A percentile compares a stretch with the other conserved stretches of the same genome.
Evolutionary conservation across 257 asterid species (phyloP).

Genomic region (Solanum chaucha): DNA sequence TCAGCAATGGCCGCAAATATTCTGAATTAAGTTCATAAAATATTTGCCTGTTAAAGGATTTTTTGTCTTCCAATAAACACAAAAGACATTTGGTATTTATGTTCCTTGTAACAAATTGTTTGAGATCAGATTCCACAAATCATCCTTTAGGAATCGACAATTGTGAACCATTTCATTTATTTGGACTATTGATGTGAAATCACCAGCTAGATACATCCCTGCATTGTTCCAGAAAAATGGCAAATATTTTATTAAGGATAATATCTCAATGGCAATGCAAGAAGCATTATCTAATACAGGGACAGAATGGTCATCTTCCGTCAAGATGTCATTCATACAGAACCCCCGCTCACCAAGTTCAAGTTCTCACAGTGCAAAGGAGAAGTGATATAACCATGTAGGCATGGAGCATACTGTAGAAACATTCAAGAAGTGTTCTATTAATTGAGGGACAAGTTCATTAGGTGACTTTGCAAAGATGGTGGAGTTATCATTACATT

Average conservation of each 20-base stretch:
- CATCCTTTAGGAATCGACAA: neutral
- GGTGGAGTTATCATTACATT: neutral
- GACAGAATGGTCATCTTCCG: neutral
- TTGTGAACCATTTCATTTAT: neutral
- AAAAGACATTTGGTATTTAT: neutral
- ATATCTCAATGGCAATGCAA: neutral
- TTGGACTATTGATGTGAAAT: neutral
- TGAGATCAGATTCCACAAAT: neutral
- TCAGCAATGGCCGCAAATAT: neutral
- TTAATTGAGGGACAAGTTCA: neutral
- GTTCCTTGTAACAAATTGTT: neutral
- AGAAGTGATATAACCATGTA: neutral
- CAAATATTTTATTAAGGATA: neutral
- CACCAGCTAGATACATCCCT: neutral
- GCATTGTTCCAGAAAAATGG: neutral
- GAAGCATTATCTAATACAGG: neutral
- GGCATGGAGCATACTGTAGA: neutral
- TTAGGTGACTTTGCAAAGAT: neutral
- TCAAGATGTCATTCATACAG: neutral
- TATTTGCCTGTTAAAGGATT: neutral
- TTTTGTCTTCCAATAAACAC: neutral
- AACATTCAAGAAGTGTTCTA: neutral
- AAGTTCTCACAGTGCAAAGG: neutral
- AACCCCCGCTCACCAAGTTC: neutral
- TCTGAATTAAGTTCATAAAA: neutral